phyloP scores from a whole-genome alignment of 306 rosid species.

The Casuarina equisetifolia region DNA sequence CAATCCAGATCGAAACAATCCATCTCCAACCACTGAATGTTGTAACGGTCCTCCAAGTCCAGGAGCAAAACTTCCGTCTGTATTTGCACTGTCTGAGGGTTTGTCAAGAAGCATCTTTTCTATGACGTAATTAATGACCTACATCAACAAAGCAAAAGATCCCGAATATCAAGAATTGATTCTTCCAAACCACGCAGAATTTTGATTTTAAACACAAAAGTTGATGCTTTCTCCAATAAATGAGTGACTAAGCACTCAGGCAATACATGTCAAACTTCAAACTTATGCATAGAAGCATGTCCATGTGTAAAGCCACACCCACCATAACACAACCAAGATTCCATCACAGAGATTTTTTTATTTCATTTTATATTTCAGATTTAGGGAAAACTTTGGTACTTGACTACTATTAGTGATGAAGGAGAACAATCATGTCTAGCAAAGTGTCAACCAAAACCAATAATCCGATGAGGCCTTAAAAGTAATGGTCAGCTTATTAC shows the following conservation, averaged over 20 bases:
- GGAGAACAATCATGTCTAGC: background rate
- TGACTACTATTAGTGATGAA: background rate
- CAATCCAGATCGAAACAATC: conserved; percentile 76
- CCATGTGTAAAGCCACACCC: background rate
- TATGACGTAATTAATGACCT: conserved; percentile 89
- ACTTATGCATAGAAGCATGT: background rate
- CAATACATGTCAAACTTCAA: background rate
- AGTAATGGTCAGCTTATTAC: background rate
- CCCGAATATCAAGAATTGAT: background rate
- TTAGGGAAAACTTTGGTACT: background rate
- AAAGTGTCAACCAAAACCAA: background rate
- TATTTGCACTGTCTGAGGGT: conserved; percentile 62
- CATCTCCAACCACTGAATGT: conserved; percentile 64
- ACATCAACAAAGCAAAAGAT: conserved; percentile 18
- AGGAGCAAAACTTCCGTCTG: conserved; percentile 65
- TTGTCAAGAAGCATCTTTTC: conserved; percentile 98
- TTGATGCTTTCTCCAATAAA: background rate
- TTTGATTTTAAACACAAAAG: background rate
- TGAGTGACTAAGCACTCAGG: background rate
- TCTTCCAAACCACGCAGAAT: conserved; percentile 10
- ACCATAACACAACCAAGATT: background rate
- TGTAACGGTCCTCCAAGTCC: conserved; percentile 66
- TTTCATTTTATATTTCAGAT: background rate
- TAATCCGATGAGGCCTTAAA: background rate
- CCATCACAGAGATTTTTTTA: background rate